Conservation (phyloP, 352 stramenopile species). For the Globisporangium viniferum region DNA sequence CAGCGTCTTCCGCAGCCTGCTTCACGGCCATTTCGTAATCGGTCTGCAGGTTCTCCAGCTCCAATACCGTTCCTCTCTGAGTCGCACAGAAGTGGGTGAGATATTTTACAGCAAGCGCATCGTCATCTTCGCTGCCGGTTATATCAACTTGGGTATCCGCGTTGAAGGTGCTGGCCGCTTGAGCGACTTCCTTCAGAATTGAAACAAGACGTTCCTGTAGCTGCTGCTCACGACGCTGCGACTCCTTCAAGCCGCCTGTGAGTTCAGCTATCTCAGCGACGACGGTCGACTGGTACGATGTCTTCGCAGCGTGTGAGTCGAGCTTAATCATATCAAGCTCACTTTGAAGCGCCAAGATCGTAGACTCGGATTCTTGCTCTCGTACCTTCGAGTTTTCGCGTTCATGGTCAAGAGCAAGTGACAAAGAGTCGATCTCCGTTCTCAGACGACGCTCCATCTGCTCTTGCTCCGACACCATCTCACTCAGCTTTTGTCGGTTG, state of each 20-base stretch:
- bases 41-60: constrained; percentile 44
- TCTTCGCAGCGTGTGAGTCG: constrained; percentile 30
- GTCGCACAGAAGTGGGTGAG: constrained; percentile 34
- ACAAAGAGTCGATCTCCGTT: constrained; percentile 37
- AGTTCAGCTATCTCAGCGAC: constrained; percentile 32
- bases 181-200: constrained; percentile 41
- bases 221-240: constrained; percentile 41
- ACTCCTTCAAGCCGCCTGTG: constrained; percentile 31
- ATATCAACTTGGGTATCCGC: constrained; percentile 15
- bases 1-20: constrained; percentile 31
- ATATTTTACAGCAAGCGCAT: constrained; percentile 28
- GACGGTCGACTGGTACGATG: constrained; percentile 17
- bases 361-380: constrained; percentile 38
- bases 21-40: constrained; percentile 44
- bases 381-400: constrained; percentile 36
- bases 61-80: constrained; percentile 28
- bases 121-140: constrained; percentile 18
- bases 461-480: constrained; percentile 41
- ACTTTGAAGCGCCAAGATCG: constrained; percentile 30
- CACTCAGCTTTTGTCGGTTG: constrained; percentile 35
- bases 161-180: constrained; percentile 26
- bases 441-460: constrained; percentile 40
- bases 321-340: constrained; percentile 30
- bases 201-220: constrained; percentile 40
- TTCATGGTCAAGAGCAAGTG: constrained; percentile 43